Evolutionary conservation across 768 basidiomycete genomes (phyloP).

Genomic region (Kondoa subrosea): DNA sequence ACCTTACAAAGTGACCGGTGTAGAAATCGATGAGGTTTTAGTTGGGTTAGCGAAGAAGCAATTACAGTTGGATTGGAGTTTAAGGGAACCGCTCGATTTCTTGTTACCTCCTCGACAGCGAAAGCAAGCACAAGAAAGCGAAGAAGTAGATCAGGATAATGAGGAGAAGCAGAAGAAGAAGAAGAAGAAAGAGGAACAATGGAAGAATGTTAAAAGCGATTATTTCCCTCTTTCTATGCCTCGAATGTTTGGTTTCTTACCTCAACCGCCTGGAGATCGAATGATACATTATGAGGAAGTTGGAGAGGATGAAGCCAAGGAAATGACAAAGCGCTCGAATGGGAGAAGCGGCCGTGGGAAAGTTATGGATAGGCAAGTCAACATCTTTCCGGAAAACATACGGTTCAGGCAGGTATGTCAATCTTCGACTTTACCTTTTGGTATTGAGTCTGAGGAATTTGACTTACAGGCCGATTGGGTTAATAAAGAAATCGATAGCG

Average conservation of each 20-base stretch:
- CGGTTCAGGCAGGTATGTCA: slow-evolving; percentile 38
- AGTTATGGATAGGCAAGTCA: slow-evolving; percentile 18
- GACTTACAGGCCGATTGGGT: slow-evolving; percentile 50
- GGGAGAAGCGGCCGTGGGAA: slow-evolving; percentile 10
- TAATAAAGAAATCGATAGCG: slow-evolving; percentile 39
- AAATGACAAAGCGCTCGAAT: slow-evolving; percentile 6
- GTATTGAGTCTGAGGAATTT: background rate
- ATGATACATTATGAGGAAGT: slow-evolving; percentile 18
- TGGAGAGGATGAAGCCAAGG: slow-evolving; percentile 11
- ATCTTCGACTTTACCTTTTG: background rate
- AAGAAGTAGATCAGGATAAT: slow-evolving; percentile 9
- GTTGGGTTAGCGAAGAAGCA: slow-evolving; percentile 61
- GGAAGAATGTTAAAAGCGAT: slow-evolving; percentile 13
- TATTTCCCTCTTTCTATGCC: slow-evolving; percentile 66
- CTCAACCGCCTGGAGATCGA: slow-evolving; percentile 41
- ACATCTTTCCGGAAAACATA: slow-evolving; percentile 59
- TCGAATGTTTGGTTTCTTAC: slow-evolving; percentile 57
- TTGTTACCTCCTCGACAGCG: background rate
- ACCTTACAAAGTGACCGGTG: slow-evolving; percentile 54
- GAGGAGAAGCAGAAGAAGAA: too few species aligned
- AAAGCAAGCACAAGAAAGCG: slow-evolving; percentile 8
- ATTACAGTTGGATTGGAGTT: slow-evolving; percentile 45
- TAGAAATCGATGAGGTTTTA: slow-evolving; percentile 65
- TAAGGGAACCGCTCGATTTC: background rate
- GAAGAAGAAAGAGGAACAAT: slow-evolving; percentile 2